Evolutionary conservation across 2,329 filamentous ascomycete genomes (phyloP).

Genomic region (Phialocephala sp.): DNA sequence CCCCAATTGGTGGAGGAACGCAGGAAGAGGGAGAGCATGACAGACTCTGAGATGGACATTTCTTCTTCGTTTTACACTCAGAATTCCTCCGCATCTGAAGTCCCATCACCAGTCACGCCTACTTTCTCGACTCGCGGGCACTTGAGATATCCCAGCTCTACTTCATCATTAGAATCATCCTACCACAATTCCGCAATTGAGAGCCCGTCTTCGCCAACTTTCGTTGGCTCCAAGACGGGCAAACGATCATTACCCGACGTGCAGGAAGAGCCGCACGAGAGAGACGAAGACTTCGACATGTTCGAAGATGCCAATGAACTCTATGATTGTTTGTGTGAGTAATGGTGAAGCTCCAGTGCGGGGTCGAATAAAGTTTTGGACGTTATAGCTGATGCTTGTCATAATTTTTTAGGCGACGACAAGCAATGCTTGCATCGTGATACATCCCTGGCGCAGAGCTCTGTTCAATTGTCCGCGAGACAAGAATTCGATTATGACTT

Average conservation of each 20-base stretch:
- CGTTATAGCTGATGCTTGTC: constrained; percentile 35
- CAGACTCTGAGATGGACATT: constrained; percentile 41
- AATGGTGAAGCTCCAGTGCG: constrained; percentile 4
- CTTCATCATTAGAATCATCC: constrained; percentile 75
- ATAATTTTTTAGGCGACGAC: constrained; percentile 58
- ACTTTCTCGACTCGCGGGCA: constrained; percentile 68
- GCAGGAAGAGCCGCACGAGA: constrained; percentile 79
- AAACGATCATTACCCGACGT: constrained; percentile 80
- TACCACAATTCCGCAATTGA: constrained; percentile 54
- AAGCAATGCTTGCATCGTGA: constrained; percentile 62
- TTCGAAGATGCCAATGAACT: constrained; percentile 56
- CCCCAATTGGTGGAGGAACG: constrained; percentile 60
- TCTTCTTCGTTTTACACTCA: constrained; percentile 39
- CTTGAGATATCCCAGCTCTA: constrained; percentile 72
- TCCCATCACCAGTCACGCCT: constrained; percentile 72
- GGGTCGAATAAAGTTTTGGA: constrained; percentile 23
- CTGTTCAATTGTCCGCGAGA: constrained; percentile 47
- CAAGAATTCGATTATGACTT: constrained; percentile 68
- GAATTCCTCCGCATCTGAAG: constrained; percentile 65
- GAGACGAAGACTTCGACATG: constrained; percentile 63
- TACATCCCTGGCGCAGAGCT: constrained; percentile 40
- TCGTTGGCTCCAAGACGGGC: constrained; percentile 57
- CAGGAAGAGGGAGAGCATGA: constrained; percentile 48
- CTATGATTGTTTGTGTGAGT: constrained; percentile 78
- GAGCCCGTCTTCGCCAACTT: constrained; percentile 62